phyloP scores from a whole-genome alignment of 495 filamentous ascomycete genomes.

The Xylaria bambusicola region DNA sequence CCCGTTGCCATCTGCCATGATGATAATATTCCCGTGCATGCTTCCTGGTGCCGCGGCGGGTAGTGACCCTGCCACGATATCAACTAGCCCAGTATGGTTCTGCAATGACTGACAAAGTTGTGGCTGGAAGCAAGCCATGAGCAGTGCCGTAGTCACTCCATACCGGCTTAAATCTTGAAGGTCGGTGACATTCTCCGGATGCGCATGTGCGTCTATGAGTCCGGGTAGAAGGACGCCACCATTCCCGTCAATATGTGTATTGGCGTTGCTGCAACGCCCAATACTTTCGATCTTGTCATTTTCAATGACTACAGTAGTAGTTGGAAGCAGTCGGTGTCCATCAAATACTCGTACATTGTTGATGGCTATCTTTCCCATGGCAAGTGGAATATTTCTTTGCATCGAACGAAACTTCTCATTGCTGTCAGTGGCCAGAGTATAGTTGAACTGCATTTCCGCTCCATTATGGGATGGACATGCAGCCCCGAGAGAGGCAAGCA shows the following conservation, averaged over 20 bases:
- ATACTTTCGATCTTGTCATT: background rate
- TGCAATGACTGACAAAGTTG: constrained; percentile 16
- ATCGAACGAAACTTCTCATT: background rate
- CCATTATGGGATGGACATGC: constrained; percentile 7
- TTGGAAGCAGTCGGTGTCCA: constrained; percentile 5
- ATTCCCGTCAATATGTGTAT: constrained; percentile 24
- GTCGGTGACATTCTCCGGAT: constrained; percentile 16
- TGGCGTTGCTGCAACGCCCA: background rate
- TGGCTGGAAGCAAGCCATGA: constrained; percentile 28
- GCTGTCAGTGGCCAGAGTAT: background rate
- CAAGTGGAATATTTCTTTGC: background rate
- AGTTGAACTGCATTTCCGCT: background rate
- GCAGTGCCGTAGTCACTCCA: constrained; percentile 35
- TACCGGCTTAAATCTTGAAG: constrained; percentile 26
- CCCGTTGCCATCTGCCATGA: background rate
- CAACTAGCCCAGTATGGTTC: constrained; percentile 21
- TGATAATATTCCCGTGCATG: constrained; percentile 13
- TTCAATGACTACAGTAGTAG: constrained; percentile 14
- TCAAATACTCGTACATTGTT: constrained; percentile 20
- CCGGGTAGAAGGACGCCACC: constrained; percentile 33
- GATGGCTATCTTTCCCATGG: constrained; percentile 2
- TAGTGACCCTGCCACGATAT: constrained; percentile 23
- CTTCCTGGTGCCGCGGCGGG: constrained; percentile 23
- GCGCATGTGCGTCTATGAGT: constrained; percentile 35
- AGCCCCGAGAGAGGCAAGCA: background rate